Percentiles rank a stretch among this genome's conserved stretches.
Evolutionary conservation across 2,329 filamentous ascomycete species (phyloP).

Genomic region (Tothia fuscella): DNA sequence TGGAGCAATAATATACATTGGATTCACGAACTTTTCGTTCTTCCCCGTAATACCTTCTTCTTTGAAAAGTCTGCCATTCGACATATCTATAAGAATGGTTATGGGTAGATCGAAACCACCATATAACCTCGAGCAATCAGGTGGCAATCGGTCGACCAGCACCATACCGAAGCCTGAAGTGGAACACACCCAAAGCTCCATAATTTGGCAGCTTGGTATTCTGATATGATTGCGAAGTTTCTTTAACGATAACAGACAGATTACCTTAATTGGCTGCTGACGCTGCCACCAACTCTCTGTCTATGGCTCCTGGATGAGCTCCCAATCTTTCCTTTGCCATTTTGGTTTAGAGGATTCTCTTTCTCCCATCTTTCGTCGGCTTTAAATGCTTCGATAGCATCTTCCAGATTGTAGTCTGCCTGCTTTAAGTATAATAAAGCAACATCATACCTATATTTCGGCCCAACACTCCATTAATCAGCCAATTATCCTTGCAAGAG

Average conservation of each 20-base stretch:
- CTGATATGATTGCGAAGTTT: too few species aligned
- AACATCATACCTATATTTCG: slow-evolving; percentile 46
- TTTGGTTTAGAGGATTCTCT: slow-evolving; percentile 46
- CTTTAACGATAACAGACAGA: neutral
- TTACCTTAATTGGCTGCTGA: slow-evolving; percentile 21
- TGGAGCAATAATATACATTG: too few species aligned
- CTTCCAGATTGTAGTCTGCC: slow-evolving; percentile 51
- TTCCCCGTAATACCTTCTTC: too few species aligned
- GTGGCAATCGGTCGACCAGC: too few species aligned
- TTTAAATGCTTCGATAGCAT: slow-evolving; percentile 51
- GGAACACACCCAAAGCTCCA: too few species aligned
- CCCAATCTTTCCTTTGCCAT: slow-evolving; percentile 27
- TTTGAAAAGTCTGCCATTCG: too few species aligned
- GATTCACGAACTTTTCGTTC: too few species aligned
- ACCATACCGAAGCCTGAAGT: too few species aligned
- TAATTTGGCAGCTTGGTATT: too few species aligned
- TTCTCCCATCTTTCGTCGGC: slow-evolving; percentile 68
- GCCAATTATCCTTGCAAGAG: slow-evolving; percentile 19
- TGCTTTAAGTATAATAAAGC: slow-evolving; percentile 66
- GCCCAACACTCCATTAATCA: slow-evolving; percentile 27
- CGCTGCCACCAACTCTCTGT: slow-evolving; percentile 22
- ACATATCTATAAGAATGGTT: too few species aligned
- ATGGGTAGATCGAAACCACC: too few species aligned
- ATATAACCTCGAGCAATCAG: too few species aligned
- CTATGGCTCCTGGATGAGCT: slow-evolving; percentile 20